Evolutionary conservation across 2,329 filamentous ascomycete genomes (phyloP), one percentile per base, ranked within the genome.

Genomic region (Pestalotiopsis sp.): DNA sequence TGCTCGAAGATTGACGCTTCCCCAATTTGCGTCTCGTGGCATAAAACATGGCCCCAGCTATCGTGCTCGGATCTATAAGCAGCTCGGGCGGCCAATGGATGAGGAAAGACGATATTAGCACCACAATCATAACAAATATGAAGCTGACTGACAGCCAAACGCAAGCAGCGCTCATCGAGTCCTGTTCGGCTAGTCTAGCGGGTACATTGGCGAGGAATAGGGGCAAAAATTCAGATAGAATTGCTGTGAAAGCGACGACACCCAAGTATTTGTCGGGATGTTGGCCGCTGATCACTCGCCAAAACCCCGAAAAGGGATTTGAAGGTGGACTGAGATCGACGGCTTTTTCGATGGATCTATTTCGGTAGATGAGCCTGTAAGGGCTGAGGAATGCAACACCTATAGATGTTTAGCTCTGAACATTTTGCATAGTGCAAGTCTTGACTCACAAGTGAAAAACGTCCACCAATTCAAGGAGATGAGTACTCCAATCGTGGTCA

Each of bases 171-270:
- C 84, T 82, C 0, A 83, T 79, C 17, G 73, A 73, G 41, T 77
- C 75, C 0, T 80, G 80, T 65, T 84, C 82, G 0, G 81, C 80
- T 2, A 82, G 78, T 66, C 80, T 83, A 74, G 84, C 85, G 0
- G 85, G 82, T 2, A 87, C 79, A 69, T 86, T 86, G 71, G 83
- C 79, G 2, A 87, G 79, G 1, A 84, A 77, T 23, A 86, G 77
- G 1, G 85, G 85, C n/a, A 87, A 80, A 62, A 86, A 81, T 63
- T 87, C 85, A 25, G 84, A 80, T 2, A 86, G 76, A 25, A 86
- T 79, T 3, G 83, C 78, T 61, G 83, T 81, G 4, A 81, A 70
- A 0, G 83, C 80, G 11, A 83, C 79, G 13, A 80, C 66, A 27
- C 80, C 77, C 1, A 84, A 78, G 68, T 84, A 84, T 6, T 76